phyloP scores from a whole-genome alignment of 768 basidiomycete genomes.

The Lyophyllum semitale region DNA sequence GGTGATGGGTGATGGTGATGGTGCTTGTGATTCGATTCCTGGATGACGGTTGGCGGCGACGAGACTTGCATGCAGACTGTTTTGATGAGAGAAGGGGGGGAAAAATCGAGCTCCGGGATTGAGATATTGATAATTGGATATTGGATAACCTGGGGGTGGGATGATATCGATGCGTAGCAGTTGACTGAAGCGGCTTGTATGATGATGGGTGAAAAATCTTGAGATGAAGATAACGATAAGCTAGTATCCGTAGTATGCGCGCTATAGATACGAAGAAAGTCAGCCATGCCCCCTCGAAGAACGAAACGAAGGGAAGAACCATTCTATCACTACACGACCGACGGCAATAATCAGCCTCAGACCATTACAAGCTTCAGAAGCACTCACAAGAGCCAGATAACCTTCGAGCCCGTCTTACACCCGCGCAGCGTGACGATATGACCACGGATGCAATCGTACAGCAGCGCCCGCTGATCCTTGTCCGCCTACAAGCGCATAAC shows the following conservation, averaged over 20 bases:
- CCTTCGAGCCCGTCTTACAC: conserved; percentile 89
- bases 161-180: neutral
- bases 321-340: conserved; percentile 38
- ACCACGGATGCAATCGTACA: conserved; percentile 85
- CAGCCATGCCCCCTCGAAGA: neutral
- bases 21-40: neutral
- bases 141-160: neutral
- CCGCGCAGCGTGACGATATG: conserved; percentile 90
- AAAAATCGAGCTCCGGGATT: conserved; percentile 10
- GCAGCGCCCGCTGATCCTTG: conserved; percentile 79
- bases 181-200: neutral
- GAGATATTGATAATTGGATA: conserved; percentile 4
- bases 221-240: neutral
- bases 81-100: neutral
- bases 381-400: conserved; percentile 83
- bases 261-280: conserved; percentile 25
- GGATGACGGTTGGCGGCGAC: neutral
- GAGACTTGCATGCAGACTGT: neutral
- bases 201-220: conserved; percentile 1
- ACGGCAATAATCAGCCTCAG: neutral
- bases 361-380: neutral
- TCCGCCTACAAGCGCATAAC: conserved; percentile 55
- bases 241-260: conserved; percentile 48
- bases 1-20: neutral
- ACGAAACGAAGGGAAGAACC: conserved; percentile 24